Conservation (phyloP, 1,284 basidiomycete species). For the Moesziomyces antarcticus region DNA sequence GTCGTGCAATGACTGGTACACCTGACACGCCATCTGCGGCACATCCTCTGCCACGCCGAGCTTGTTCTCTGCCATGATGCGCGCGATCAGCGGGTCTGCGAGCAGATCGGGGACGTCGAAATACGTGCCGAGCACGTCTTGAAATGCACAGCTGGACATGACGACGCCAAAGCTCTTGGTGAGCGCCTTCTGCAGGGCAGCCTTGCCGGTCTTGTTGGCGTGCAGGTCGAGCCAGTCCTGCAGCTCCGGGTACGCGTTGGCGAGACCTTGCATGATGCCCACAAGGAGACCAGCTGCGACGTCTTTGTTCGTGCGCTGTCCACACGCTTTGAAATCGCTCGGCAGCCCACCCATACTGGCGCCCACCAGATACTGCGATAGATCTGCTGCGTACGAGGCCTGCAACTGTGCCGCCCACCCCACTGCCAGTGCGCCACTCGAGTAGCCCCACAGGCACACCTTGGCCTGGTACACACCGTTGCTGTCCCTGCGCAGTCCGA, state of each 20-base stretch:
- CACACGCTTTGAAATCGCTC: constrained; percentile 49
- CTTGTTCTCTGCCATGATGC: constrained; percentile 44
- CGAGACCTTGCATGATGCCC: constrained; percentile 53
- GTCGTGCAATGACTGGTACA: constrained; percentile 58
- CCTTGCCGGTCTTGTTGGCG: constrained; percentile 37
- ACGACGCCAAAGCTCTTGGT: constrained; percentile 38
- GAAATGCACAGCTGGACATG: constrained; percentile 17
- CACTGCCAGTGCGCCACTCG: constrained; percentile 60
- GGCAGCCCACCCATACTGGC: constrained; percentile 59
- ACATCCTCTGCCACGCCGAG: constrained; percentile 20
- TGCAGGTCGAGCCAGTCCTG: constrained; percentile 46
- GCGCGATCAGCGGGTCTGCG: constrained; percentile 5
- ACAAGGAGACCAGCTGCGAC: constrained; percentile 52
- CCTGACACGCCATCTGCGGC: constrained; percentile 48
- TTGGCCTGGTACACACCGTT: constrained; percentile 25
- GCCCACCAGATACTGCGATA: constrained; percentile 47
- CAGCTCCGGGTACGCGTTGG: constrained; percentile 48
- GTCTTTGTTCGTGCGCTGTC: constrained; percentile 36
- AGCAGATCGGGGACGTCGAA: constrained; percentile 36
- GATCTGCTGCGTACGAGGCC: constrained; percentile 49
- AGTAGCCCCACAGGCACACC: constrained; percentile 59
- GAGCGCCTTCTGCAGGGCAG: constrained; percentile 22
- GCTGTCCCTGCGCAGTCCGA: constrained; percentile 28
- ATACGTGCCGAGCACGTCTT: constrained; percentile 47
- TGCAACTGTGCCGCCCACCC: constrained; percentile 61